Evolutionary conservation across 2,329 filamentous ascomycete genomes (phyloP).

Genomic region (Ilyonectria destructans): DNA sequence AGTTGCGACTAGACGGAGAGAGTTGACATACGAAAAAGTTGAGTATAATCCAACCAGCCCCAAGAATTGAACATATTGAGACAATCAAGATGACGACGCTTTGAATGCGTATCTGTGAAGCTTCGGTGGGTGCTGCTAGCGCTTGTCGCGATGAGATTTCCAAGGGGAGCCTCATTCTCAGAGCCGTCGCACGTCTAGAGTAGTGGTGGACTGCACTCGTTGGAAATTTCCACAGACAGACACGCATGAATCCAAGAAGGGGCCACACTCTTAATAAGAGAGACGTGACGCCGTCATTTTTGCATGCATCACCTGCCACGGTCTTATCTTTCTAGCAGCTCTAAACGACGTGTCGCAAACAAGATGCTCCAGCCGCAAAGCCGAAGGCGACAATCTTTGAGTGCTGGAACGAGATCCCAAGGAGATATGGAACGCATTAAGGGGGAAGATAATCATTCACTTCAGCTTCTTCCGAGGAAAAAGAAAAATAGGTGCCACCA

Average conservation of each 20-base stretch:
- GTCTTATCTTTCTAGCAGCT: slow-evolving; percentile 1
- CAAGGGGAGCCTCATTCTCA: slow-evolving; percentile 1
- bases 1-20: not conserved
- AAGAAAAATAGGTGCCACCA: not conserved
- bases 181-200: not conserved
- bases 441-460: not conserved
- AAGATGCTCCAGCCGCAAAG: not conserved
- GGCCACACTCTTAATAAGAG: too few species aligned
- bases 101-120: slow-evolving; percentile 4
- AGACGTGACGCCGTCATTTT: not conserved
- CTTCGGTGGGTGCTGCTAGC: slow-evolving; percentile 11
- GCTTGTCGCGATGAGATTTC: not conserved
- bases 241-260: too few species aligned
- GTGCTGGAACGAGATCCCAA: not conserved
- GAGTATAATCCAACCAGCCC: slow-evolving; percentile 26
- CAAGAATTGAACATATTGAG: slow-evolving; percentile 9
- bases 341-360: not conserved
- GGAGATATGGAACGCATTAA: not conserved
- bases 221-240: too few species aligned
- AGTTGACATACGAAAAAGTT: slow-evolving; percentile 18
- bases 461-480: not conserved
- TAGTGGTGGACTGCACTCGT: too few species aligned
- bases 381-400: not conserved
- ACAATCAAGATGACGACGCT: slow-evolving; percentile 9
- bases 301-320: not conserved